phyloP scores from a whole-genome alignment of 768 basidiomycete genomes.

The Basidioascus undulatus region DNA sequence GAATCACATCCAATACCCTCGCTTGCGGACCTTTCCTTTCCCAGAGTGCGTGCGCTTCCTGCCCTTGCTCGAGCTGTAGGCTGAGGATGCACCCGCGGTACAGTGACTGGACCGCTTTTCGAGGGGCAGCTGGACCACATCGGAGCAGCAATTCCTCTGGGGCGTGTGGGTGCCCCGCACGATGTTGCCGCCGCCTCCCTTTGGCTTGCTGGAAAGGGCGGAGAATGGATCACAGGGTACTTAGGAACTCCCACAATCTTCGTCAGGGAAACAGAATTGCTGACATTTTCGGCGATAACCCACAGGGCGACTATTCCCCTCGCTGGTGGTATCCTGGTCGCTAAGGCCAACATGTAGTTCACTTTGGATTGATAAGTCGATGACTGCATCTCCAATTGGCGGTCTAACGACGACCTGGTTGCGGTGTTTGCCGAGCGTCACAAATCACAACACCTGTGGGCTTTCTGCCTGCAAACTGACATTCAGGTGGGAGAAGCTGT shows the following conservation, averaged over 20 bases:
- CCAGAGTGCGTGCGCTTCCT: constrained; percentile 10
- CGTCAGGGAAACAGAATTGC: too few species aligned
- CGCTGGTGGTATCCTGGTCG: constrained; percentile 36
- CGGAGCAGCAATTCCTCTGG: constrained; percentile 25
- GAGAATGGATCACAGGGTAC: constrained; percentile 36
- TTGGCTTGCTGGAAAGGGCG: constrained; percentile 36
- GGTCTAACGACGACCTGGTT: too few species aligned
- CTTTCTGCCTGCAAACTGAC: too few species aligned
- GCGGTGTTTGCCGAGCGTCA: too few species aligned
- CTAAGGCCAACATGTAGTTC: too few species aligned
- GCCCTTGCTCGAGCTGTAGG: not conserved
- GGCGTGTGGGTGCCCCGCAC: constrained; percentile 36
- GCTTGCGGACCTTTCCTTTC: constrained; percentile 29
- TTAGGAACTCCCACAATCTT: too few species aligned
- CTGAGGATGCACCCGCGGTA: not conserved
- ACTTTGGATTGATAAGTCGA: too few species aligned
- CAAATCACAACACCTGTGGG: too few species aligned
- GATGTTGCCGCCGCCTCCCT: constrained; percentile 40
- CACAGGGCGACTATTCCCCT: constrained; percentile 33
- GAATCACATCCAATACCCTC: constrained; percentile 37
- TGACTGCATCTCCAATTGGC: too few species aligned
- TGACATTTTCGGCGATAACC: not conserved
- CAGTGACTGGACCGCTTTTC: constrained; percentile 34
- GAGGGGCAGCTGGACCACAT: constrained; percentile 25
- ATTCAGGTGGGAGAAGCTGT: too few species aligned